Percentiles rank a stretch among this genome's conserved stretches.
phyloP scores from a whole-genome alignment of 75 land plant genomes.

The Pseudotsuga menziesii region DNA sequence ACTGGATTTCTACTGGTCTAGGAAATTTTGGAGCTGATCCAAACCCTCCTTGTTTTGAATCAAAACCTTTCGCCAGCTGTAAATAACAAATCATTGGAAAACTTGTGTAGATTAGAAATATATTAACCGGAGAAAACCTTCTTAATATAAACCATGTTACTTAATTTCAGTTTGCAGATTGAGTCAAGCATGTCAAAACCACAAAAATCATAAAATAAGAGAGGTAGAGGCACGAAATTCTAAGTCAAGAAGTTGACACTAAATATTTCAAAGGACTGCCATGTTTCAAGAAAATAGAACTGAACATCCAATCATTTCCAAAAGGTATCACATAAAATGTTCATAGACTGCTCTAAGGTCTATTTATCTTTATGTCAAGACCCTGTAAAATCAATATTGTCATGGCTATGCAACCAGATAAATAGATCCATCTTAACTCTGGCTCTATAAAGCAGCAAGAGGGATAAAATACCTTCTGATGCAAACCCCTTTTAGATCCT shows the following conservation, averaged over 20 bases:
- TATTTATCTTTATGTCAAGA: not conserved
- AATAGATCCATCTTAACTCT: too few species aligned
- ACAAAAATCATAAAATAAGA: not conserved
- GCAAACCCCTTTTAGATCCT: too few species aligned
- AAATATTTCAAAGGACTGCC: not conserved
- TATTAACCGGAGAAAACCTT: not conserved
- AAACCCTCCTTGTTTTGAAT: slow-evolving; percentile 76
- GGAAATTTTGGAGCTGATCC: slow-evolving; percentile 98
- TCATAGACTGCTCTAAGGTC: not conserved
- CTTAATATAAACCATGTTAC: not conserved
- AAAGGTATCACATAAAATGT: not conserved
- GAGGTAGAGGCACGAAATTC: not conserved
- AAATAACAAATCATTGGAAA: slow-evolving; percentile 7
- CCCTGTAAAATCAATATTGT: not conserved
- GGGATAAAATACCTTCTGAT: too few species aligned
- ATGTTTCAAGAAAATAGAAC: not conserved
- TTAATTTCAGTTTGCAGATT: not conserved
- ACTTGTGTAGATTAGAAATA: not conserved
- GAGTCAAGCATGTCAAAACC: not conserved
- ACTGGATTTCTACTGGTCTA: slow-evolving; percentile 81
- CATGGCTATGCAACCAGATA: not conserved
- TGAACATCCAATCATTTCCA: not conserved
- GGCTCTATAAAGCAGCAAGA: too few species aligned
- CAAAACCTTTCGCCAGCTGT: slow-evolving; percentile 74
- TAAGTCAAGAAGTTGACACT: not conserved